Evolutionary conservation across 139 green algal species (phyloP), one percentile per base, ranked within the genome.

Genomic region (Edaphochlamys debaryana): DNA sequence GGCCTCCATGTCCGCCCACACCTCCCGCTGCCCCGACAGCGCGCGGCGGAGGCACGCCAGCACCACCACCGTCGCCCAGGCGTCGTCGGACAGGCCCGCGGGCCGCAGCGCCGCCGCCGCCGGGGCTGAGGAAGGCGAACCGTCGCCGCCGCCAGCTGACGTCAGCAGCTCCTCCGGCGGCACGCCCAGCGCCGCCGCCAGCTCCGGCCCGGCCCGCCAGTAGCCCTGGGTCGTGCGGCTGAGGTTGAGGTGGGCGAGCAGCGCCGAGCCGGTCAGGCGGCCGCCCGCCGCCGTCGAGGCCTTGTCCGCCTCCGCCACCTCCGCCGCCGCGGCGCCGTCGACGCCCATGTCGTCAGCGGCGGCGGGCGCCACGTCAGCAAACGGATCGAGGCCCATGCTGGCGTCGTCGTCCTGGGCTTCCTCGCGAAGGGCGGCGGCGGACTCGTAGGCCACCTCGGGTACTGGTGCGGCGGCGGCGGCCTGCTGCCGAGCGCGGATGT

Each of bases 1-100:
- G 40, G 76, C 63, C 76, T 82, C 62, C 76, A 82, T 82, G 38
- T 70, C 76, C 1, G 45, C 60, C 76, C 76, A 82, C 76, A 73
- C 60, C 36, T 58, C 60, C 41, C 40, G 63, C 60, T 82, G 60
- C 29, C 15, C 38, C 34, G 63, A 30, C 40, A 82, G 76, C 22
- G 9, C 27, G 3, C 42, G 22, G 3, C 62, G 63, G 30, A 73
- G 76, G 40, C 52, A 41, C 32, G 60, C 71, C 71, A 79, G 71
- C 71, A 79, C 71, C 50, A 79, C 34, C 48, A 67, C 20, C 32
- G 71, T 79, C 41, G 71, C 71, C 71, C 71, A 79, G 20, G 7
- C 71, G 50, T 79, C 71, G 34, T 79, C 71, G 0, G 7, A 37
- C 34, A 79, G 48, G 15, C 34, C 71, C 17, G 34, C 71, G 20